Evolutionary conservation across 192 early-diverging fungal species (phyloP).

Genomic region (Dissophora ornata): DNA sequence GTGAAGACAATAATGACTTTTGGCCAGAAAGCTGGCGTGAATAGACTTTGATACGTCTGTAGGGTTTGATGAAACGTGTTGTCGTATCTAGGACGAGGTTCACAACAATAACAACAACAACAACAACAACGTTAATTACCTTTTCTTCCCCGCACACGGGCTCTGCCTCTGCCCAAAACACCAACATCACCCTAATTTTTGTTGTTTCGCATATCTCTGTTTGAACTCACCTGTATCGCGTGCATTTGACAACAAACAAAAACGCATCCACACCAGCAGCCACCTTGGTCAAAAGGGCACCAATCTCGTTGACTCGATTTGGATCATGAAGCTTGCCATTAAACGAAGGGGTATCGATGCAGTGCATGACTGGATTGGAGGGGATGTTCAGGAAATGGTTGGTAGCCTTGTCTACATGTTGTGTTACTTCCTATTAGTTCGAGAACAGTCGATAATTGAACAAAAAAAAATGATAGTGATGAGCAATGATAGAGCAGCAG

Average conservation of each 20-base stretch:
- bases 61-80: constrained; percentile 45
- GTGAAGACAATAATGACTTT: constrained; percentile 53
- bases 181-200: too few relatives aligned
- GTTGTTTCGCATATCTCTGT: neutral
- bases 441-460: too few relatives aligned
- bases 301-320: constrained; percentile 37
- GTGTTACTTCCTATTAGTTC: constrained; percentile 51
- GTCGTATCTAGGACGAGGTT: constrained; percentile 21
- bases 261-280: constrained; percentile 56
- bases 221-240: constrained; percentile 50
- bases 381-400: constrained; percentile 52
- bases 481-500: too few relatives aligned
- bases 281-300: constrained; percentile 40
- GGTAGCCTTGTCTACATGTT: constrained; percentile 47
- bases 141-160: too few relatives aligned
- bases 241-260: constrained; percentile 53
- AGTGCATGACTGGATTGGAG: constrained; percentile 52
- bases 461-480: too few relatives aligned
- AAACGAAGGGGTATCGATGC: constrained; percentile 58
- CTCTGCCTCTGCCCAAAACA: too few relatives aligned
- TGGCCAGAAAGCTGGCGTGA: constrained; percentile 47
- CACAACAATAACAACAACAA: neutral
- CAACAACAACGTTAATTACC: too few relatives aligned
- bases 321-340: constrained; percentile 54
- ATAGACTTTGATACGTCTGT: constrained; percentile 38